Evolutionary conservation across 2,329 filamentous ascomycete species (phyloP), one percentile per base, ranked within the genome.

Genomic region (Ophiostoma montium): DNA sequence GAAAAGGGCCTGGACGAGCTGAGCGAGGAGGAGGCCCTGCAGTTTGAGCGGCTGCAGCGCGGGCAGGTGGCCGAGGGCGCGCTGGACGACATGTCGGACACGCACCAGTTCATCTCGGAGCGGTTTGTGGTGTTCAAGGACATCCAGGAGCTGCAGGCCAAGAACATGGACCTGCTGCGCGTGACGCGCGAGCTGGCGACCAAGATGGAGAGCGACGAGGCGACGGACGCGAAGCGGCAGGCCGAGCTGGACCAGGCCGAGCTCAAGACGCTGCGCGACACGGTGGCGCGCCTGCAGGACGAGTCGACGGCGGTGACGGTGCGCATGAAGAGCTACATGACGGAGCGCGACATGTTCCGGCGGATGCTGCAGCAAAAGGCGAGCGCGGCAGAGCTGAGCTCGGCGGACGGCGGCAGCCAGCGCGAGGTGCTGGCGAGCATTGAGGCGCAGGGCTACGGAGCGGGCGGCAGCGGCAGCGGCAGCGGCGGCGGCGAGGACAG

Each of bases 341-440:
- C 88, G 58, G 92, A 98, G 67, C 82, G 92, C 54, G 90, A 98
- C 62, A 95, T 95, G 78, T 96, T 95, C 80, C 82, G 90, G 19
- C 87, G 89, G 47, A 89, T 96, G 70, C 76, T 95, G 30, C 85
- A 90, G 56, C 85, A 92, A 54, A 64, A 80, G 67, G 62, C 71
- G 60, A 59, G 75, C 60, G 61, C 76, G 62, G 71, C 68, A 12
- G 82, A 88, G 52, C 70, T 83, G 38, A 74, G 76, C 15, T 81
- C 81, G 31, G 78, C 82, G 52, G 74, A 76, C 15, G 67, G 62
- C 52, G 74, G 39, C 23, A 42, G 39, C 39, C 39, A 42, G 39
- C 70, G 74, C 35, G 69, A 72, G 47, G 71, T 78, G 30, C 66
- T 81, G 48, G 68, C 69, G 50, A 80, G 72, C 56, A 77, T 78